These are phyloP conservation scores for Penicillium sp. DNA, from an alignment of 2,329 filamentous ascomycete genomes.

Conservation along the genomic window DNA sequence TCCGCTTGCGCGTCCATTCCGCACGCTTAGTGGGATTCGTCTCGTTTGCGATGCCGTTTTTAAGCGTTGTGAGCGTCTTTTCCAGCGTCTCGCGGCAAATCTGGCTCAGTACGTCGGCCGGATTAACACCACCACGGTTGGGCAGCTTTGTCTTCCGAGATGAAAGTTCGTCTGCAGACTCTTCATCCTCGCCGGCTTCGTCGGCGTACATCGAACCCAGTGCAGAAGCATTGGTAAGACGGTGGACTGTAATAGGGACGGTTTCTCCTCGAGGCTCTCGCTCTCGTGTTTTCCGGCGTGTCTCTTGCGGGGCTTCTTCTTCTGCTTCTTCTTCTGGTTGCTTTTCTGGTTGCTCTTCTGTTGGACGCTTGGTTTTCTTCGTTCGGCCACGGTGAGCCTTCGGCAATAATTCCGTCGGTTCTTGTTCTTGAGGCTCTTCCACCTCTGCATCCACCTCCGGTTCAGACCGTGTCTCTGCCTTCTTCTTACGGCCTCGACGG, in stretches of 20 bases:
- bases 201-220: conserved; percentile 23
- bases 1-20: conserved; percentile 43
- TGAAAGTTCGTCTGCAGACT: conserved; percentile 30
- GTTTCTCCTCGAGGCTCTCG: conserved; percentile 34
- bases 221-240: conserved; percentile 33
- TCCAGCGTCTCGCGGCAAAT: conserved; percentile 49
- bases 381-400: neutral
- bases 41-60: conserved; percentile 39
- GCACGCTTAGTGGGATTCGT: conserved; percentile 36
- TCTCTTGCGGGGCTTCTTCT: neutral
- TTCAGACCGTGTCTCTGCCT: conserved; percentile 6
- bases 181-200: conserved; percentile 26
- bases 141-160: conserved; percentile 34
- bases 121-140: conserved; percentile 45
- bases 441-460: conserved; percentile 10
- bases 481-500: conserved; percentile 9
- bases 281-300: conserved; percentile 23
- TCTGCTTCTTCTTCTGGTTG: conserved; percentile 2
- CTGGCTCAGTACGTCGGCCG: conserved; percentile 50
- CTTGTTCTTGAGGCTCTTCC: conserved; percentile 7
- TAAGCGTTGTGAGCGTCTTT: conserved; percentile 42
- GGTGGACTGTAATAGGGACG: conserved; percentile 41
- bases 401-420: neutral
- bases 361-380: neutral
- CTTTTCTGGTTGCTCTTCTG: neutral